Conservation (phyloP, 441 rosid genomes). For the Flueggea neowawraea region DNA sequence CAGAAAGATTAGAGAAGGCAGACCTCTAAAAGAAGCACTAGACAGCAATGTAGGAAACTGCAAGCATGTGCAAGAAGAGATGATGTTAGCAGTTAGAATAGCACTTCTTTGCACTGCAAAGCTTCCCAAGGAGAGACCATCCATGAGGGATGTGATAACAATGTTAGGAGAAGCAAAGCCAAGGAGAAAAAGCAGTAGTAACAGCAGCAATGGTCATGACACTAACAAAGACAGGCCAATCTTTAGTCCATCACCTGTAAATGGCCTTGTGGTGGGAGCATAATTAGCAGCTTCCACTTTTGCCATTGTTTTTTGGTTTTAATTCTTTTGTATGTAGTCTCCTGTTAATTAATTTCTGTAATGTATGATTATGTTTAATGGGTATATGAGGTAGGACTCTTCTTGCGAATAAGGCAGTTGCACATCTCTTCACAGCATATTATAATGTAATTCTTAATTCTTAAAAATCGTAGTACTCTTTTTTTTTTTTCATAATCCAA, state of each 20-base stretch:
- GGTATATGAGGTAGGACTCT: no score
- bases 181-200: constrained; percentile 68
- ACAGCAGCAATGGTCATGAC: constrained; percentile 25
- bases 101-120: constrained; percentile 83
- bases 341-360: constrained; percentile 16
- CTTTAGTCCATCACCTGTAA: constrained; percentile 49
- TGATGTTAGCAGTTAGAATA: constrained; percentile 71
- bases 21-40: constrained; percentile 50
- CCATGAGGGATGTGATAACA: constrained; percentile 76
- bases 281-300: constrained; percentile 10
- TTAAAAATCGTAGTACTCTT: no score
- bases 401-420: no score
- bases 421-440: no score
- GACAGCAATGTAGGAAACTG: constrained; percentile 73
- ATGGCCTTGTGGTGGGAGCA: constrained; percentile 57
- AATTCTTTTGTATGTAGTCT: constrained; percentile 49
- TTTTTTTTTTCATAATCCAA: no score
- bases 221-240: constrained; percentile 39
- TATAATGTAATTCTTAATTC: no score
- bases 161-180: constrained; percentile 97
- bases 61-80: constrained; percentile 84
- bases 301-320: constrained; percentile 18
- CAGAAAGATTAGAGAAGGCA: constrained; percentile 50
- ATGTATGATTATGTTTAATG: constrained; percentile 3
- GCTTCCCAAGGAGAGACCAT: constrained; percentile 84